Percentiles rank a stretch among this genome's conserved stretches.
Conservation (phyloP, 2,329 filamentous ascomycete species). For the Laburnicola sp. region DNA sequence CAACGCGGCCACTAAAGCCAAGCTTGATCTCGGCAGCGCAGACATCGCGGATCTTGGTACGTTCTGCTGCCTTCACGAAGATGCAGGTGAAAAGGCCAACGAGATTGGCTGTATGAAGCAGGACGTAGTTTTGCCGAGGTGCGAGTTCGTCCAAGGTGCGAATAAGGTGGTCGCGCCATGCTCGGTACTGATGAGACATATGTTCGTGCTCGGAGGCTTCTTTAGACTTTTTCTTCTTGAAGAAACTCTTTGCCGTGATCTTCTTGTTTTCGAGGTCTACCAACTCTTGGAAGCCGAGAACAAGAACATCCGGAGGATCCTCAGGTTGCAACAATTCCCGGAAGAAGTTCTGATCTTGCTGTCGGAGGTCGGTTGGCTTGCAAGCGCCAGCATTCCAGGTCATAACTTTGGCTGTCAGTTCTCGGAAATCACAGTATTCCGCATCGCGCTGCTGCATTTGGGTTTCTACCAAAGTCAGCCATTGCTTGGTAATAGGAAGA, state of each 20-base stretch:
- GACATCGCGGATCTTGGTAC: slow-evolving; percentile 75
- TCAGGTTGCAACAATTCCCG: slow-evolving; percentile 75
- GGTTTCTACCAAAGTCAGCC: slow-evolving; percentile 57
- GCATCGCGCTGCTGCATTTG: slow-evolving; percentile 83
- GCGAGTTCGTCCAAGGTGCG: slow-evolving; percentile 82
- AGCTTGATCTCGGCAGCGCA: slow-evolving; percentile 86
- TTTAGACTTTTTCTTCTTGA: slow-evolving; percentile 77
- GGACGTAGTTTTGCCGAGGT: slow-evolving; percentile 76
- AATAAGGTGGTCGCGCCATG: slow-evolving; percentile 90
- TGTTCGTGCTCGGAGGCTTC: slow-evolving; percentile 82
- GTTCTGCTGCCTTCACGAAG: slow-evolving; percentile 82
- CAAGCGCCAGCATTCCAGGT: slow-evolving; percentile 98
- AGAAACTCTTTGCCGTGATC: slow-evolving; percentile 91
- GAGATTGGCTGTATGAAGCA: slow-evolving; percentile 85
- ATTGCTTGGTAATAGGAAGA: slow-evolving; percentile 14
- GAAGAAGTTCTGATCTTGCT: slow-evolving; percentile 75
- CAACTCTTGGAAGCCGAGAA: slow-evolving; percentile 98
- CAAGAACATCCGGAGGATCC: slow-evolving; percentile 80
- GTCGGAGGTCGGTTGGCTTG: slow-evolving; percentile 79
- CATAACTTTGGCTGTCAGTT: slow-evolving; percentile 77
- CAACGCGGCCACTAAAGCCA: slow-evolving; percentile 91
- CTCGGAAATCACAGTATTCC: slow-evolving; percentile 82
- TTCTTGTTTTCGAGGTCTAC: slow-evolving; percentile 98
- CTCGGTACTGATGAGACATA: slow-evolving; percentile 96
- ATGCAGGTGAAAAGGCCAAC: slow-evolving; percentile 96